Evolutionary conservation across 768 basidiomycete genomes (phyloP).

Genomic region (Royoungia palumana): DNA sequence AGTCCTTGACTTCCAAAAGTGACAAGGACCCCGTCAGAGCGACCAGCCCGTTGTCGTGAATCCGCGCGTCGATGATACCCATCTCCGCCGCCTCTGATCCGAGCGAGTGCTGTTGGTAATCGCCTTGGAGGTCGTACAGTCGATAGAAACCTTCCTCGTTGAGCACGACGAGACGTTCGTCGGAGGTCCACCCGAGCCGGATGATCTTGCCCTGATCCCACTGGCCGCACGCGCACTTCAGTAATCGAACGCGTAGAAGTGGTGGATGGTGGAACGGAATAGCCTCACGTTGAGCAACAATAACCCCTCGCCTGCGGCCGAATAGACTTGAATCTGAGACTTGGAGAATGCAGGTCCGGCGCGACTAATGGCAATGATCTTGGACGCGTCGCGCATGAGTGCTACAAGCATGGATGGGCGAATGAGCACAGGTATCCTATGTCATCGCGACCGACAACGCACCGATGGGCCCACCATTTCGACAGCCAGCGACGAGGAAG

Average conservation of each 20-base stretch:
- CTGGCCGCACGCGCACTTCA: slow-evolving; percentile 41
- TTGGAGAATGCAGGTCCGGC: slow-evolving; percentile 57
- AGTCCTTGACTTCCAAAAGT: slow-evolving; percentile 84
- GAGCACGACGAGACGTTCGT: slow-evolving; percentile 78
- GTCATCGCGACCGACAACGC: slow-evolving; percentile 3
- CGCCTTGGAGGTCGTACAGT: slow-evolving; percentile 82
- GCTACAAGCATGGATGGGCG: slow-evolving; percentile 43
- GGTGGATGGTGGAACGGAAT: slow-evolving; percentile 24
- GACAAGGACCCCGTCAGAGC: slow-evolving; percentile 74
- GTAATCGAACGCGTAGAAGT: neutral
- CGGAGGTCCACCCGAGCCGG: slow-evolving; percentile 79
- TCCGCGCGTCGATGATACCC: slow-evolving; percentile 81
- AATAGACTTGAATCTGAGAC: slow-evolving; percentile 84
- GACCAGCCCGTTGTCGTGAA: slow-evolving; percentile 85
- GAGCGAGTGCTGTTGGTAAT: slow-evolving; percentile 82
- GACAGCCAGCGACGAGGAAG: slow-evolving; percentile 76
- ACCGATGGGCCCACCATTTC: slow-evolving; percentile 90
- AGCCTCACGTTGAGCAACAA: slow-evolving; percentile 65
- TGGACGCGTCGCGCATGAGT: slow-evolving; percentile 80
- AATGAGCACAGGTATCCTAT: slow-evolving; percentile 2
- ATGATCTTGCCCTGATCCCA: slow-evolving; percentile 89
- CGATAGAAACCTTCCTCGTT: slow-evolving; percentile 93
- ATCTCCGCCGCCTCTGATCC: slow-evolving; percentile 78
- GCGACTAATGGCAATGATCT: slow-evolving; percentile 69
- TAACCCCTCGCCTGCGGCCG: slow-evolving; percentile 74